These are phyloP conservation scores for Penicillium hordei DNA, from an alignment of 2,329 filamentous ascomycete genomes.

Conservation along the genomic window DNA sequence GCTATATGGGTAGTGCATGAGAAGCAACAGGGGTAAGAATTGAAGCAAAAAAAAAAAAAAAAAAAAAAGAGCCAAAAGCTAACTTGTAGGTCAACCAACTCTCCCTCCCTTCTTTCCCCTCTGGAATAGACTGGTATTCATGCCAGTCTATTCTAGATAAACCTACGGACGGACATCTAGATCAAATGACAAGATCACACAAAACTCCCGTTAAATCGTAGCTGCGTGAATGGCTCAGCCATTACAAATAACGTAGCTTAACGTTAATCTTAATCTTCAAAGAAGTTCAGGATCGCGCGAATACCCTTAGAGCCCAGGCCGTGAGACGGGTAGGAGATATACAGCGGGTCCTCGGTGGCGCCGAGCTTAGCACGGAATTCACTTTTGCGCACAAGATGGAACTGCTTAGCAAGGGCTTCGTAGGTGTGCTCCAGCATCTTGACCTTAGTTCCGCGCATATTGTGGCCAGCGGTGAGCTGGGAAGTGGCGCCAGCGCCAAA, in stretches of 20 bases:
- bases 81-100: background rate
- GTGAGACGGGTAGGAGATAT: constrained; percentile 85
- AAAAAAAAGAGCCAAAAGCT: background rate
- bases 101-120: background rate
- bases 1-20: background rate
- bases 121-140: background rate
- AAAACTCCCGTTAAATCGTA: constrained; percentile 13
- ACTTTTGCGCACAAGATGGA: constrained; percentile 78
- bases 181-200: background rate
- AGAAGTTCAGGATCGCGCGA: constrained; percentile 85
- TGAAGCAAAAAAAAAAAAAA: constrained; percentile 1
- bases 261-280: constrained; percentile 63
- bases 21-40: background rate
- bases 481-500: constrained; percentile 81
- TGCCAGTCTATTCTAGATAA: background rate
- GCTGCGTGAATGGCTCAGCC: background rate
- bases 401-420: constrained; percentile 74
- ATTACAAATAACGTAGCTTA: background rate
- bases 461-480: constrained; percentile 74
- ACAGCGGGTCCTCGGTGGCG: constrained; percentile 77
- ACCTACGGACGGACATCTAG: background rate
- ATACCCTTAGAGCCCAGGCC: constrained; percentile 80
- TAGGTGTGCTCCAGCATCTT: constrained; percentile 82
- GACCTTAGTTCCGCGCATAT: constrained; percentile 75
- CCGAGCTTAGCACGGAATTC: constrained; percentile 92